Base-by-base conservation (phyloP, 768 basidiomycete species). In the Pholiota molesta region DNA sequence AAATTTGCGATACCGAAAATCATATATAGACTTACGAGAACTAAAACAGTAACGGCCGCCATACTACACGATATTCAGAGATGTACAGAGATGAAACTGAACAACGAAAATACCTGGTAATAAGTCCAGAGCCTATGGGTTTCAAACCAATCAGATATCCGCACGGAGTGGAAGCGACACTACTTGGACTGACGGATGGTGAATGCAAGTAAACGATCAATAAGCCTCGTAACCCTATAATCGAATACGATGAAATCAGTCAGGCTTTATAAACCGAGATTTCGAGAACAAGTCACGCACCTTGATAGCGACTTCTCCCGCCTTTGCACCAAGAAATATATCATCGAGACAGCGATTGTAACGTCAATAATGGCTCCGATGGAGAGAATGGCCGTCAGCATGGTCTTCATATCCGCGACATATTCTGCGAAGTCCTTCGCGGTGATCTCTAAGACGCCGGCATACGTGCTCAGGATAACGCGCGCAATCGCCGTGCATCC, bases 281-380 rank as follows among this genome's bases (percentile, higher is more conserved):
- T 9, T 37, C 35, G 35, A 37, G 11, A 28, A 14, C 11, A 49
- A 28, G 23, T 4, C 10, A 49, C 47, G 47, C 23, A 49, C 47
- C 47, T 49, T 49, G 47, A 21, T 23, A 49, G 10, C 23, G 47
- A 49, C 5, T 49, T 49, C 49, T 55, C 49, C 13, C 63, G 55
- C 29, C 45, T 42, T n/a, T 33, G 28, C 6, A 64, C 8, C 45
- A 64, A 42, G 17, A 61, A 64, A 21, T 53, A 61, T 9, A 61
- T 28, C 63, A 64, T 64, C 1, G 63, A 49, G 1, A 54, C 26
- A 19, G 63, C 59, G 19, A 61, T 64, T 9, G 47, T 47, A n/a
- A 57, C 55, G 56, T 64, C 63, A 23, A 64, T 61, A 28, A 52
- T 31, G 8, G 56, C 59, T 5, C 60, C 63, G 29, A 61, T 44